These are phyloP conservation scores for Sclerotinia sclerotiorum DNA, from an alignment of 2,329 filamentous ascomycete genomes.

Conservation along the genomic window DNA sequence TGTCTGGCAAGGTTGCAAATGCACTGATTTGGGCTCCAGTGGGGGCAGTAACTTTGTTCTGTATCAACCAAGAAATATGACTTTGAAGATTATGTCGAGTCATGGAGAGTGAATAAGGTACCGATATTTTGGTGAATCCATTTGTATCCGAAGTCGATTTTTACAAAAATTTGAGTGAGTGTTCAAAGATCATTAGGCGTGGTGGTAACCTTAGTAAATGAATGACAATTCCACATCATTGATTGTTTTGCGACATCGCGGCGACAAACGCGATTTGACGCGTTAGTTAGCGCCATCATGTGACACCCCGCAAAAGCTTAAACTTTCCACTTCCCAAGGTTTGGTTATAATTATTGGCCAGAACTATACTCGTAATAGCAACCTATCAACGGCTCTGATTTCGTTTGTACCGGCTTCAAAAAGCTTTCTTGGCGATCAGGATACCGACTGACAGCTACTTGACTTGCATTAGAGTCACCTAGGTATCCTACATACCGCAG, in stretches of 20 bases:
- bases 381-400: neutral
- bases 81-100: slow-evolving; percentile 41
- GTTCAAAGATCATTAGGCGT: neutral
- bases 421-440: neutral
- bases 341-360: neutral
- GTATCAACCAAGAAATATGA: slow-evolving; percentile 41
- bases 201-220: neutral
- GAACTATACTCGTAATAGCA: neutral
- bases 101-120: slow-evolving; percentile 37
- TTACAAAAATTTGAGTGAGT: neutral
- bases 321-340: neutral
- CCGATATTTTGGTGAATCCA: slow-evolving; percentile 30
- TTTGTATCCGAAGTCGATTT: slow-evolving; percentile 27
- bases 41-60: slow-evolving; percentile 35
- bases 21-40: slow-evolving; percentile 25
- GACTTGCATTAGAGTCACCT: neutral
- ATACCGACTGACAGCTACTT: neutral
- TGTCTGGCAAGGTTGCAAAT: slow-evolving; percentile 18
- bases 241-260: neutral
- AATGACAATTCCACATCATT: neutral
- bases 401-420: neutral
- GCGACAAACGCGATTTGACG: slow-evolving; percentile 10
- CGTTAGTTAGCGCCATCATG: slow-evolving; percentile 14
- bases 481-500: neutral
- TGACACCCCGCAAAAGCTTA: slow-evolving; percentile 14